Evolutionary conservation across 306 rosid species (phyloP).

Genomic region (Cucurbita argyrosperma): DNA sequence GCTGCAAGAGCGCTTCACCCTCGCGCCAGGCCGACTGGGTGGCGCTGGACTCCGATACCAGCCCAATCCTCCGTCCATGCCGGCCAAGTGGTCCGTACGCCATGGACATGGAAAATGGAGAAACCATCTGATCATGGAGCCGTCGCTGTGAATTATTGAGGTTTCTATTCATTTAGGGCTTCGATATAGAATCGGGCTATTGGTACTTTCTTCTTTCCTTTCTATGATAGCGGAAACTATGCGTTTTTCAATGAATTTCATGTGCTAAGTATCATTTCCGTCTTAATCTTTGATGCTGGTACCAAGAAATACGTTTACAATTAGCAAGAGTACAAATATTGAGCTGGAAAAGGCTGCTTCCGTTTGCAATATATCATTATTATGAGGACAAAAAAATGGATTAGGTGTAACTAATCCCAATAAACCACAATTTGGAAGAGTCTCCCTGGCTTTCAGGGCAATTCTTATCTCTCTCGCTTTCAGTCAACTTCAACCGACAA

Average conservation of each 20-base stretch:
- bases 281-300: not conserved
- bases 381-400: not conserved
- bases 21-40: no score
- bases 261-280: not conserved
- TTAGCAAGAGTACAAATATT: conserved; percentile 9
- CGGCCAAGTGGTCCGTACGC: conserved; percentile 24
- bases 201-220: conserved; percentile 1
- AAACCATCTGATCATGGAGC: conserved; percentile 21
- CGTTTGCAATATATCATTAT: not conserved
- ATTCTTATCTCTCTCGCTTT: not conserved
- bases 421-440: not conserved
- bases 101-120: conserved; percentile 15
- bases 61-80: conserved; percentile 9
- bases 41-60: no score
- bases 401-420: conserved; percentile 4
- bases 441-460: not conserved
- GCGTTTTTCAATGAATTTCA: not conserved
- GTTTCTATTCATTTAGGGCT: conserved; percentile 11
- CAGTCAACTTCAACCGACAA: conserved; percentile 4
- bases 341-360: conserved; percentile 17
- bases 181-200: conserved; percentile 19
- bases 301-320: conserved; percentile 11
- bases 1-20: no score
- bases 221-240: no score
- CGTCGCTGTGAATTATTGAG: conserved; percentile 12